These are phyloP conservation scores for Ehretia macrophylla DNA, from an alignment of 257 asterid species.

Conservation along the genomic window DNA sequence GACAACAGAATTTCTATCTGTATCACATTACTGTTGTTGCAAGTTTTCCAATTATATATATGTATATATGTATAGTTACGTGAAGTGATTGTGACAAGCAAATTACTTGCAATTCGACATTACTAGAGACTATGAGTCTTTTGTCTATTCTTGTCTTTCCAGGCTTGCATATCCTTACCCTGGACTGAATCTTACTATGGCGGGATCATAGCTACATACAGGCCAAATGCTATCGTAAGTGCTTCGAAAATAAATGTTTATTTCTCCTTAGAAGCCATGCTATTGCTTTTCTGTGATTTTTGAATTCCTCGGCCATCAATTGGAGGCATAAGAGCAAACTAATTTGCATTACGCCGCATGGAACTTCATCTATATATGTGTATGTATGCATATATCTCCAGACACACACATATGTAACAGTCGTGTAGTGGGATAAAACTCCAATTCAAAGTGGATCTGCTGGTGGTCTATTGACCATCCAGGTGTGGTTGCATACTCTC, in stretches of 20 bases:
- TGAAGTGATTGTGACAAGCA: background rate
- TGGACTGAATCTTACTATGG: constrained; percentile 46
- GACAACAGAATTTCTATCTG: background rate
- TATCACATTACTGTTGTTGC: background rate
- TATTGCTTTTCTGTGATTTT: background rate
- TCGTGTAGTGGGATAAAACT: too few species aligned
- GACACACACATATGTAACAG: too few species aligned
- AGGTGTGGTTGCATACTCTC: background rate
- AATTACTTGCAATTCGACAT: background rate
- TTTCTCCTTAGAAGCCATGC: background rate
- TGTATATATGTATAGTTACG: background rate
- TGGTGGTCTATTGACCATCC: too few species aligned
- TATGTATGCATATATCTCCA: too few species aligned
- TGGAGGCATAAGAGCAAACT: too few species aligned
- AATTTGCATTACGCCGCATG: too few species aligned
- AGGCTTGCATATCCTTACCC: constrained; percentile 52
- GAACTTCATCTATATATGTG: too few species aligned
- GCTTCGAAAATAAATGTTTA: background rate
- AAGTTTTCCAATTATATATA: background rate
- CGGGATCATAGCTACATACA: constrained; percentile 42
- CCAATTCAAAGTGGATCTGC: too few species aligned
- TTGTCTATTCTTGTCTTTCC: constrained; percentile 15
- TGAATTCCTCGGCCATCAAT: background rate
- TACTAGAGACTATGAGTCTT: background rate
- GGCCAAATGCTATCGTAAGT: constrained; percentile 52